These are phyloP conservation scores for Calonectria fujianensis DNA, from an alignment of 2,329 filamentous ascomycete genomes.

Conservation along the genomic window DNA sequence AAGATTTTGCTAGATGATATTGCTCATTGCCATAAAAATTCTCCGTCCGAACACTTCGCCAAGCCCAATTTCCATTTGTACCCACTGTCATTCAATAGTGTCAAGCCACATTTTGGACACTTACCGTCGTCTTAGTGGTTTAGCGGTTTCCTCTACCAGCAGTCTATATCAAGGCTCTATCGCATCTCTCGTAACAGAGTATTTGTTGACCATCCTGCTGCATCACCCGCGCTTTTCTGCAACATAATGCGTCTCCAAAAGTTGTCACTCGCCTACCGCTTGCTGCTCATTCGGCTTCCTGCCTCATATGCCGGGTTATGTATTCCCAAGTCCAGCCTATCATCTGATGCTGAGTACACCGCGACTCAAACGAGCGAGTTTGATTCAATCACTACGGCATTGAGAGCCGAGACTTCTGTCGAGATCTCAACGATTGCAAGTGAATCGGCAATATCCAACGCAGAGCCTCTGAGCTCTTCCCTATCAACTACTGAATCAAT, in stretches of 20 bases:
- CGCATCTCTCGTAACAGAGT: not conserved
- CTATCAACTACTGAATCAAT: too few relatives aligned
- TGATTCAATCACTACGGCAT: not conserved
- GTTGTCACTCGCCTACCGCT: not conserved
- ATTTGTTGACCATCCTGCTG: not conserved
- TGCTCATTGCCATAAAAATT: too few relatives aligned
- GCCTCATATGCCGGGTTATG: not conserved
- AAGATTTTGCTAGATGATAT: too few relatives aligned
- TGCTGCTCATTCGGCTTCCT: slow-evolving; percentile 13
- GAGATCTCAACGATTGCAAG: not conserved
- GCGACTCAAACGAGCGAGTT: not conserved
- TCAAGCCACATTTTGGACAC: slow-evolving; percentile 6
- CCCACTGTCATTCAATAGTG: slow-evolving; percentile 5
- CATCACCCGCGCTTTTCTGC: not conserved
- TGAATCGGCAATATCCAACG: too few relatives aligned
- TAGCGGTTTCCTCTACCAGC: not conserved
- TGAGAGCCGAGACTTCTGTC: not conserved
- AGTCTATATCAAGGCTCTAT: not conserved
- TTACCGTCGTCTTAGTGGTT: not conserved
- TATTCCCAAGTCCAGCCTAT: not conserved
- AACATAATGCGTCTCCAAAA: slow-evolving; percentile 1
- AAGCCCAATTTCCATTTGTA: slow-evolving; percentile 9
- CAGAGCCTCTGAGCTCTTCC: too few relatives aligned
- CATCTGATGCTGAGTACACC: not conserved
- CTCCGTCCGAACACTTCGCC: not conserved